Evolutionary conservation across 768 basidiomycete genomes (phyloP).

Genomic region (Crucibulum laeve): DNA sequence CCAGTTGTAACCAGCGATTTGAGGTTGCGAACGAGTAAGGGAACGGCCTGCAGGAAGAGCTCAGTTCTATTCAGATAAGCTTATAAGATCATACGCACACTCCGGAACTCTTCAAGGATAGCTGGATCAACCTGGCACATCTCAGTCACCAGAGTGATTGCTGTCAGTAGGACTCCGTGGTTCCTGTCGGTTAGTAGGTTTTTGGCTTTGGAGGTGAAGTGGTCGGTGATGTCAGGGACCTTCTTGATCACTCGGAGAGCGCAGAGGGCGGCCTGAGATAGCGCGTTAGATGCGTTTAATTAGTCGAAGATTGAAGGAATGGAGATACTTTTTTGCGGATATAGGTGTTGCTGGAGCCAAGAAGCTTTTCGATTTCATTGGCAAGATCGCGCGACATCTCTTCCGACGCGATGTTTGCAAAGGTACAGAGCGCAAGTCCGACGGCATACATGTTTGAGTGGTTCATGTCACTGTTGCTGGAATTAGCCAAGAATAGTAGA

Average conservation of each 20-base stretch:
- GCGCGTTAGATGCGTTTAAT: constrained; percentile 5
- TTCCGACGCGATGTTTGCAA: constrained; percentile 98
- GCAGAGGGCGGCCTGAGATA: constrained; percentile 82
- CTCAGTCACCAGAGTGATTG: constrained; percentile 91
- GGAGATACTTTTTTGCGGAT: constrained; percentile 91
- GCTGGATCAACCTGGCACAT: constrained; percentile 81
- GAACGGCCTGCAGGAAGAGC: constrained; percentile 68
- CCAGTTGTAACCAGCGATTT: constrained; percentile 95
- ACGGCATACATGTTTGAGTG: constrained; percentile 99
- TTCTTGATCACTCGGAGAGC: constrained; percentile 92
- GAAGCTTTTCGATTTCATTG: constrained; percentile 95
- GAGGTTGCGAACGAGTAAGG: constrained; percentile 89
- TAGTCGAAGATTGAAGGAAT: constrained; percentile 1
- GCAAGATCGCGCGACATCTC: constrained; percentile 99
- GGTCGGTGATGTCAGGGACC: constrained; percentile 93
- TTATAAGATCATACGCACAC: constrained; percentile 46
- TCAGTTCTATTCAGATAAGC: background rate
- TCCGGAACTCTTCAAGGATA: constrained; percentile 83
- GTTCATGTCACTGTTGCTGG: constrained; percentile 84
- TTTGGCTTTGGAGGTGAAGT: constrained; percentile 86
- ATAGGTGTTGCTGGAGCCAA: constrained; percentile 97
- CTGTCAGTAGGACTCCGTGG: constrained; percentile 92
- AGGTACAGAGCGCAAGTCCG: constrained; percentile 94
- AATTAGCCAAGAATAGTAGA: constrained; percentile 6
- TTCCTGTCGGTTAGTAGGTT: constrained; percentile 92